Conservation (phyloP, 192 early-diverging fungal species). For the Coemansia sp. region DNA sequence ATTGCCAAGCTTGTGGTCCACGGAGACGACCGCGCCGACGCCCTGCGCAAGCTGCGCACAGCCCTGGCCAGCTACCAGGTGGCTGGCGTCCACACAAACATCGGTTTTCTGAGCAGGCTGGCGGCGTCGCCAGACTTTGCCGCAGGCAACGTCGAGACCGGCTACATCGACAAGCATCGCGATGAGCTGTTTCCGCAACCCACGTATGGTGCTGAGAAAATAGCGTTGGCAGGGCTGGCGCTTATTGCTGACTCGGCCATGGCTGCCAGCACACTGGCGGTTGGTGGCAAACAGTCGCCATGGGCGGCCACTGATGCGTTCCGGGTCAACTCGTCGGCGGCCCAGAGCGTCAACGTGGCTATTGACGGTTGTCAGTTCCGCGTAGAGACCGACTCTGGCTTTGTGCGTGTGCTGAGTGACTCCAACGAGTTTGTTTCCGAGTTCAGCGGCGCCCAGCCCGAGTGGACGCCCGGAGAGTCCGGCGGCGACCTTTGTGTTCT, state of each 20-base stretch:
- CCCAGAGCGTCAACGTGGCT: slow-evolving; percentile 20
- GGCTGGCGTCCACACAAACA: slow-evolving; percentile 90
- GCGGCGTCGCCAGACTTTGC: slow-evolving; percentile 80
- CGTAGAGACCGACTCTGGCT: slow-evolving; percentile 14
- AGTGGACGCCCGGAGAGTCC: slow-evolving; percentile 23
- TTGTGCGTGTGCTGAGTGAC: background rate
- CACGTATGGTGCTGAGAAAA: slow-evolving; percentile 31
- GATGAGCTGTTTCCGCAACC: slow-evolving; percentile 60
- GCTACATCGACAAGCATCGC: slow-evolving; percentile 84
- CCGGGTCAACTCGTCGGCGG: slow-evolving; percentile 45
- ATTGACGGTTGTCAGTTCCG: slow-evolving; percentile 26
- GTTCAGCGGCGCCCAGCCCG: slow-evolving; percentile 14
- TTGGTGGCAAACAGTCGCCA: slow-evolving; percentile 19
- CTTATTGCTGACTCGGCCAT: slow-evolving; percentile 33
- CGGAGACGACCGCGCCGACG: slow-evolving; percentile 77
- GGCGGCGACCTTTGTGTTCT: slow-evolving; percentile 57
- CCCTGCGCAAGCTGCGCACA: slow-evolving; percentile 74
- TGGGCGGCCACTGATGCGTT: slow-evolving; percentile 53
- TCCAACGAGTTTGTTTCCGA: slow-evolving; percentile 4
- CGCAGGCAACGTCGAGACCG: slow-evolving; percentile 87
- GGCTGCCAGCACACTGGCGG: background rate
- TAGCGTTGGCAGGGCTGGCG: slow-evolving; percentile 71
- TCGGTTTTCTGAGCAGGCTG: slow-evolving; percentile 83
- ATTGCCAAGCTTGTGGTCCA: slow-evolving; percentile 92
- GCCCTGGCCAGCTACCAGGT: slow-evolving; percentile 87